Evolutionary conservation across 768 basidiomycete genomes (phyloP).

Genomic region (Trametes meyenii): DNA sequence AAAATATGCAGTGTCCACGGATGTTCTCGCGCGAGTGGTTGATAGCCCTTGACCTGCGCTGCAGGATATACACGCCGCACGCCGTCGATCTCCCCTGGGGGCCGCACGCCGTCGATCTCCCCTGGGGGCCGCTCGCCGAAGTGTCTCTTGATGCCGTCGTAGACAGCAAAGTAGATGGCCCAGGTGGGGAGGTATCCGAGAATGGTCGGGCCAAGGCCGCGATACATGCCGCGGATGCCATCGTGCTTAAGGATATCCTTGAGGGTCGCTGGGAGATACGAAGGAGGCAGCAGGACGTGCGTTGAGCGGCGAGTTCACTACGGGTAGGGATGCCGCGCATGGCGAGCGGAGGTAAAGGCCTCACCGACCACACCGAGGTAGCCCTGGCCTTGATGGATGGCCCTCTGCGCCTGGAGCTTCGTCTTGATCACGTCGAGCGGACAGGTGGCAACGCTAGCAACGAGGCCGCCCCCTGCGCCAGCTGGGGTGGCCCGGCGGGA

Average conservation of each 20-base stretch:
- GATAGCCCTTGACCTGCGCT: conserved; percentile 84
- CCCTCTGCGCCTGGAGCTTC: conserved; percentile 91
- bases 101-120: conserved; percentile 61
- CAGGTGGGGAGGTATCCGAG: conserved; percentile 97
- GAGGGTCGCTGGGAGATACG: conserved; percentile 49
- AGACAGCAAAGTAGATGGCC: conserved; percentile 99
- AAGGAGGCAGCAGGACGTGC: conserved; percentile 23
- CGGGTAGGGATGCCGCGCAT: conserved; percentile 20
- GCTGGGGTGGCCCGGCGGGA: conserved; percentile 46
- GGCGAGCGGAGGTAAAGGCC: conserved; percentile 28
- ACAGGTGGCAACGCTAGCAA: conserved; percentile 92
- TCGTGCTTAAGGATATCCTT: conserved; percentile 59
- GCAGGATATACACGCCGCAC: conserved; percentile 72
- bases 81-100: conserved; percentile 43
- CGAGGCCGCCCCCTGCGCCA: conserved; percentile 93
- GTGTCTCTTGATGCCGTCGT: conserved; percentile 89
- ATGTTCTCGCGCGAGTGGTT: conserved; percentile 77
- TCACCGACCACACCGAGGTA: conserved; percentile 80
- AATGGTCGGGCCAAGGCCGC: conserved; percentile 96
- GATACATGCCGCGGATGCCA: conserved; percentile 89
- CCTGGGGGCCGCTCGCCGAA: conserved; percentile 71
- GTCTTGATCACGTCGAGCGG: conserved; percentile 99
- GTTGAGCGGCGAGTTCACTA: conserved; percentile 25
- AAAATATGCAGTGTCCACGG: conserved; percentile 88
- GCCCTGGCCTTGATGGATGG: conserved; percentile 63